These are phyloP conservation scores for Penicillium robsamsonii DNA, from an alignment of 495 filamentous ascomycete species.

Conservation along the genomic window DNA sequence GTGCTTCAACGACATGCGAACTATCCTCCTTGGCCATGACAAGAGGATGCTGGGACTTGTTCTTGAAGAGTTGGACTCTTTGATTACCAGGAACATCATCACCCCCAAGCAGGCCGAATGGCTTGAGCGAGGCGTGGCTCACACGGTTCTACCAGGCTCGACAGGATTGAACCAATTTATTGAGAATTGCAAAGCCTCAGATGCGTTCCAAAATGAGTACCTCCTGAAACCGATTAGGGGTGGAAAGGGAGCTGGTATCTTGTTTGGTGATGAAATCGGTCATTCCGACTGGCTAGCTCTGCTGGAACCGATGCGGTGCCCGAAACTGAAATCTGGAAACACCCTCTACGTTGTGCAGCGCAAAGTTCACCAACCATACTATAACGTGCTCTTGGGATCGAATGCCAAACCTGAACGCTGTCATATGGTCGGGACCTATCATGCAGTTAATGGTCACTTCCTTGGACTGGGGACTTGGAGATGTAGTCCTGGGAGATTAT, in stretches of 20 bases:
- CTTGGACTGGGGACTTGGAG: background rate
- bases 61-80: slow-evolving; percentile 27
- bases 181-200: background rate
- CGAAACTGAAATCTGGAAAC: background rate
- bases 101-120: slow-evolving; percentile 23
- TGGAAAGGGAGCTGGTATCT: slow-evolving; percentile 36
- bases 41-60: slow-evolving; percentile 42
- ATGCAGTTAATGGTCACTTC: background rate
- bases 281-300: slow-evolving; percentile 50
- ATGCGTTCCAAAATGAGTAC: slow-evolving; percentile 24
- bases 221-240: slow-evolving; percentile 32
- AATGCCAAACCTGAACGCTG: background rate
- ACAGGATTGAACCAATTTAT: background rate
- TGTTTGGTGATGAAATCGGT: slow-evolving; percentile 66
- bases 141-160: slow-evolving; percentile 17
- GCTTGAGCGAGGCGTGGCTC: slow-evolving; percentile 18
- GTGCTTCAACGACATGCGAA: slow-evolving; percentile 40
- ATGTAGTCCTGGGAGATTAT: background rate
- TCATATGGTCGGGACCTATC: slow-evolving; percentile 1
- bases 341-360: background rate
- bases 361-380: background rate
- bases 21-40: slow-evolving; percentile 37
- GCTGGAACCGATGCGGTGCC: background rate
- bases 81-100: slow-evolving; percentile 26
- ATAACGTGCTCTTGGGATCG: background rate